Conservation (phyloP, 2,329 filamentous ascomycete species). For the Botrytis porri region DNA sequence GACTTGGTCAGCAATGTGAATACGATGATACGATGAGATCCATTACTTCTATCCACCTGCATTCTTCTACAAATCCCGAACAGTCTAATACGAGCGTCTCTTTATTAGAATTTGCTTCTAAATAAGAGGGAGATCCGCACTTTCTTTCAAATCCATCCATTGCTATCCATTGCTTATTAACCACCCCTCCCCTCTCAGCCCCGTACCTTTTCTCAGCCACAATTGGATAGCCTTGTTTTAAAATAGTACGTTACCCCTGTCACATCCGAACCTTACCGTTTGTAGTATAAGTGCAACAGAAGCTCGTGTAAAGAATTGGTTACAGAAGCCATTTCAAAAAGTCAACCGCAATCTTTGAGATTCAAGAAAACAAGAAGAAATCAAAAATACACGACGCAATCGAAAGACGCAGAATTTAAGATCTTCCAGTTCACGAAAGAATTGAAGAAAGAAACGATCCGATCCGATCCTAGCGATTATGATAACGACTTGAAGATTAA, state of each 20-base stretch:
- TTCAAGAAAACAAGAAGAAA: not conserved
- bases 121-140: not conserved
- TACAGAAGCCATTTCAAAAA: conserved; percentile 15
- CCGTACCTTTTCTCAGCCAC: conserved; percentile 9
- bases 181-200: not conserved
- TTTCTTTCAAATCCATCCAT: not conserved
- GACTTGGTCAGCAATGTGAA: not conserved
- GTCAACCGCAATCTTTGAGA: not conserved
- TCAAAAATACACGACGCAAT: not conserved
- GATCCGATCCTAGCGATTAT: conserved; percentile 20
- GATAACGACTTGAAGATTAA: conserved; percentile 25
- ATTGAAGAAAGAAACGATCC: conserved; percentile 3
- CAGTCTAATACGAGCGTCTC: not conserved
- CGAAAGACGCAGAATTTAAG: not conserved
- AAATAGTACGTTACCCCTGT: conserved; percentile 22
- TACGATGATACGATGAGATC: not conserved
- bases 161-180: too few species aligned
- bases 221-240: conserved; percentile 21
- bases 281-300: conserved; percentile 4
- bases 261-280: conserved; percentile 1
- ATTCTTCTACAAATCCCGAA: not conserved
- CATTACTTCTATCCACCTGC: too few species aligned
- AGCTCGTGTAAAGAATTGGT: conserved; percentile 20
- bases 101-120: not conserved
- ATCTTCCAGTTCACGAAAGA: not conserved